Evolutionary conservation across 2,329 filamentous ascomycete species (phyloP).

Genomic region (Ambrosiella cleistominuta): DNA sequence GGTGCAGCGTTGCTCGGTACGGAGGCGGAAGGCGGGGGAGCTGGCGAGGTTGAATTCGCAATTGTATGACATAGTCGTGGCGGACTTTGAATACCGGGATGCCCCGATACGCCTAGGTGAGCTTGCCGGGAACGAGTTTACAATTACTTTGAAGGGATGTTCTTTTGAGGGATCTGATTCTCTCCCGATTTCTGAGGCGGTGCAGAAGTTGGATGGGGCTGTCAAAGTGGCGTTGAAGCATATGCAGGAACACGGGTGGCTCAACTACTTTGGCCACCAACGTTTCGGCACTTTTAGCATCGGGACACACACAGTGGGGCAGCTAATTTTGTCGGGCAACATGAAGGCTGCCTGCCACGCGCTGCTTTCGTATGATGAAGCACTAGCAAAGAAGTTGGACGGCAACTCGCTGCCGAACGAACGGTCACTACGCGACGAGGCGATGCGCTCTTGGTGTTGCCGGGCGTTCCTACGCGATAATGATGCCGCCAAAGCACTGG

Average conservation of each 20-base stretch:
- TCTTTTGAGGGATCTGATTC: constrained; percentile 12
- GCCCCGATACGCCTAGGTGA: constrained; percentile 65
- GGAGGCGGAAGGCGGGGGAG: constrained; percentile 33
- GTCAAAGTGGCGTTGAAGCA: constrained; percentile 44
- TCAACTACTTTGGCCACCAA: constrained; percentile 98
- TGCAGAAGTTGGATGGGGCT: constrained; percentile 20
- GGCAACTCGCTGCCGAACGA: constrained; percentile 22
- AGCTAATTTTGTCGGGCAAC: constrained; percentile 65
- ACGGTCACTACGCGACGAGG: constrained; percentile 55
- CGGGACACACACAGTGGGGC: constrained; percentile 71
- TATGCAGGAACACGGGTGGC: constrained; percentile 60
- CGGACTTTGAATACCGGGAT: constrained; percentile 63
- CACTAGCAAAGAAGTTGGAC: constrained; percentile 33
- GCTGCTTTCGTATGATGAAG: constrained; percentile 55
- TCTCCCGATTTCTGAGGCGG: constrained; percentile 17
- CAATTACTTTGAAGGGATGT: constrained; percentile 79
- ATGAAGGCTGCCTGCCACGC: constrained; percentile 64
- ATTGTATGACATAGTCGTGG: constrained; percentile 46
- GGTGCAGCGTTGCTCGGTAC: constrained; percentile 59
- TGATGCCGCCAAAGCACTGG: constrained; percentile 40
- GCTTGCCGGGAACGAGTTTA: constrained; percentile 77
- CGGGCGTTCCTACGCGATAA: constrained; percentile 43
- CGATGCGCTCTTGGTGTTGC: constrained; percentile 61
- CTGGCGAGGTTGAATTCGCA: constrained; percentile 49
- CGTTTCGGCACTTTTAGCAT: constrained; percentile 79